Evolutionary conservation across 768 basidiomycete genomes (phyloP).

Genomic region (Trametes meyenii): DNA sequence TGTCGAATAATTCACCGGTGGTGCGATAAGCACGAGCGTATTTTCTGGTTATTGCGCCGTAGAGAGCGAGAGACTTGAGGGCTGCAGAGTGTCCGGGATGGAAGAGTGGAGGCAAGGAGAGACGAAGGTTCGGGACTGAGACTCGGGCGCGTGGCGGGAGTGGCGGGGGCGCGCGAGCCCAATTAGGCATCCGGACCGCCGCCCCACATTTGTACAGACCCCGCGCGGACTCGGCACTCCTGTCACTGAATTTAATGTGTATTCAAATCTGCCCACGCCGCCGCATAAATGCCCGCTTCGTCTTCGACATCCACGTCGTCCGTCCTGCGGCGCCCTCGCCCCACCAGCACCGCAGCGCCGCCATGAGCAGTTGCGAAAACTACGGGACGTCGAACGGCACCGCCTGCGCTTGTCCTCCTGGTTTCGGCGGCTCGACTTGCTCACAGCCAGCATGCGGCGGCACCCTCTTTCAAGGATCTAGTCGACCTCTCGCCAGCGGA

Average conservation of each 20-base stretch:
- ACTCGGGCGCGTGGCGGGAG: neutral
- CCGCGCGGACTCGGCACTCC: neutral
- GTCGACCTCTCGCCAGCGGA: constrained; percentile 51
- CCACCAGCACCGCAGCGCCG: neutral
- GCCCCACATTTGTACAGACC: neutral
- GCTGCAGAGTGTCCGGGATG: neutral
- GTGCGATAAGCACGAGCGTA: neutral
- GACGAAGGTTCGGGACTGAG: neutral
- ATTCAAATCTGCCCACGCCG: constrained; percentile 7
- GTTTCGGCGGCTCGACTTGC: constrained; percentile 77
- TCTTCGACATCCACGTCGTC: neutral
- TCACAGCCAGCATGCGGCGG: constrained; percentile 77
- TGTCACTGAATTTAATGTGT: neutral
- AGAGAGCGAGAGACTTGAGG: neutral
- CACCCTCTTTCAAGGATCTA: constrained; percentile 72
- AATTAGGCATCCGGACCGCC: constrained; percentile 7
- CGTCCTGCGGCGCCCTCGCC: neutral
- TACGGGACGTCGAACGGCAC: constrained; percentile 62
- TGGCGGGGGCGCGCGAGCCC: constrained; percentile 3
- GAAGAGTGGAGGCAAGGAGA: neutral
- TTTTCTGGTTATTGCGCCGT: too few relatives aligned
- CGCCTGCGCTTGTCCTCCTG: constrained; percentile 76
- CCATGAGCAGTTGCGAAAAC: constrained; percentile 56
- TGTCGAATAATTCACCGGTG: neutral
- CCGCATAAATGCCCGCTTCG: constrained; percentile 4